These are phyloP conservation scores for Leccinum angustisporum DNA, from an alignment of 1,284 basidiomycete genomes.

Conservation along the genomic window DNA sequence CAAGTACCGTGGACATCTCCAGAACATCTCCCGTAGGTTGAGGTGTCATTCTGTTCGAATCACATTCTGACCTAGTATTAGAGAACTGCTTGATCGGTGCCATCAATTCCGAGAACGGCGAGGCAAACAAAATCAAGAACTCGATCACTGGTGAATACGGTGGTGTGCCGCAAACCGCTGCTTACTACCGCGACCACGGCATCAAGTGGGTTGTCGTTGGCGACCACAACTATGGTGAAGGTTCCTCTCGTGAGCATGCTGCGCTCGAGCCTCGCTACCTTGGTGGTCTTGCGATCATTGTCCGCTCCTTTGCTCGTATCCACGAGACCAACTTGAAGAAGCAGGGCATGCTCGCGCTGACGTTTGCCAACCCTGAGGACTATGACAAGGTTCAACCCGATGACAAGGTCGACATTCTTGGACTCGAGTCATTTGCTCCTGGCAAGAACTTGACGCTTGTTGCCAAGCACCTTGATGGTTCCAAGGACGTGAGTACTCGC, in stretches of 20 bases:
- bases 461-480: slow-evolving; percentile 82
- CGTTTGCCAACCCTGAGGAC: background rate
- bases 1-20: background rate
- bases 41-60: background rate
- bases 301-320: background rate
- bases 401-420: slow-evolving; percentile 46
- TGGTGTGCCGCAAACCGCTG: background rate
- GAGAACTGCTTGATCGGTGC: background rate
- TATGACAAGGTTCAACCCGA: background rate
- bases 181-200: background rate
- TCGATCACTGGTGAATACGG: background rate
- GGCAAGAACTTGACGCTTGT: slow-evolving; percentile 85
- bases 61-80: background rate
- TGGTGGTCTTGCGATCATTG: background rate
- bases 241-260: background rate
- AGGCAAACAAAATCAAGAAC: background rate
- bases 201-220: background rate
- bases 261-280: background rate
- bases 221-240: background rate
- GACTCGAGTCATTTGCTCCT: slow-evolving; percentile 76
- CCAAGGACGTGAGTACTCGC: slow-evolving; percentile 55
- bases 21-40: background rate
- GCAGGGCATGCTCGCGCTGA: background rate
- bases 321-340: slow-evolving; percentile 1
- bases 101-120: background rate